Conservation (phyloP, 1,284 basidiomycete species). For the Cutaneotrichosporon spelunceum region DNA sequence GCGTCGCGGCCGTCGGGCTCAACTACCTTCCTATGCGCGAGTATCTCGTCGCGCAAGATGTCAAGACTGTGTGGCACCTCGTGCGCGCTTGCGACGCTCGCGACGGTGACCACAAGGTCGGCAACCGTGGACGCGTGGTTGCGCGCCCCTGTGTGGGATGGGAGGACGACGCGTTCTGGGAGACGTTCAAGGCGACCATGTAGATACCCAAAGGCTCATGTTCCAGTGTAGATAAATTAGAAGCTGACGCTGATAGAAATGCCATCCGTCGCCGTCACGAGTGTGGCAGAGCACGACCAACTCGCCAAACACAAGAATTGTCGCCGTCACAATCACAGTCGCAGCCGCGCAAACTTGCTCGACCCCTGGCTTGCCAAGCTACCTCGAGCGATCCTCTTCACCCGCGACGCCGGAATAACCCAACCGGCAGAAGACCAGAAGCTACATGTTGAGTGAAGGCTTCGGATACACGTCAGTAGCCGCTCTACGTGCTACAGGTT, state of each 20-base stretch:
- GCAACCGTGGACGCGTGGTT: constrained; percentile 33
- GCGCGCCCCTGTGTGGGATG: constrained; percentile 27
- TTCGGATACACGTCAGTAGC: constrained; percentile 1
- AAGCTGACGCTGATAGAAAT: no score
- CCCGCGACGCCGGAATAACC: background rate
- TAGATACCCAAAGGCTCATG: no score
- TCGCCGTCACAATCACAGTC: no score
- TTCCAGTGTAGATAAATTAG: no score
- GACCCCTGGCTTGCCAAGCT: background rate
- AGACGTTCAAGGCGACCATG: constrained; percentile 4
- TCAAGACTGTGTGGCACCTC: constrained; percentile 70
- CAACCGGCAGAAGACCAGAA: background rate
- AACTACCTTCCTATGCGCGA: constrained; percentile 69
- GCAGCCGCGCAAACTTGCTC: no score
- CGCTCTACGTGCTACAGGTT: constrained; percentile 1
- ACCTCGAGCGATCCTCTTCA: background rate
- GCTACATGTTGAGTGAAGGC: constrained; percentile 1
- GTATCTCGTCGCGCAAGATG: constrained; percentile 64
- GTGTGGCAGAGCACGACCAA: no score
- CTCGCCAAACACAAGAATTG: no score
- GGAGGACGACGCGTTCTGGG: constrained; percentile 36
- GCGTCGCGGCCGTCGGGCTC: constrained; percentile 78
- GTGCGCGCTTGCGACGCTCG: constrained; percentile 22
- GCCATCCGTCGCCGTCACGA: no score
- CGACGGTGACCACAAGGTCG: constrained; percentile 54